A percentile compares a stretch with the other conserved stretches of the same genome.
These are phyloP conservation scores for Sarcocystis neurona DNA, from an alignment of 169 alveolate species.

Conservation along the genomic window DNA sequence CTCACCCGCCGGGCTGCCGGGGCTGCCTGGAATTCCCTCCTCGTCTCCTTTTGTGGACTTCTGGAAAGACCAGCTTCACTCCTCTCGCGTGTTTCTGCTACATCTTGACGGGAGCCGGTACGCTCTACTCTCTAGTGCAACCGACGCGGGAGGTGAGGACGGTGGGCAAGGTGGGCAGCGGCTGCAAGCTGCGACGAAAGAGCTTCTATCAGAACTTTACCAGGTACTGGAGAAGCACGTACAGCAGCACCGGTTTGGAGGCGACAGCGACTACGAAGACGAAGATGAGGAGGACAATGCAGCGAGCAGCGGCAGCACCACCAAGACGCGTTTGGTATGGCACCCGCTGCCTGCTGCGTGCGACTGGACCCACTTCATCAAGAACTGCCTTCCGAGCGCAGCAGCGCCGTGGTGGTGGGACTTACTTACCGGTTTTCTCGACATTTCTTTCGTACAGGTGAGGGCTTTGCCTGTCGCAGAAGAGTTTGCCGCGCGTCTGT, in stretches of 20 bases:
- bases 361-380: neutral
- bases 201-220: neutral
- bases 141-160: neutral
- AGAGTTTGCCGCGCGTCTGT: neutral
- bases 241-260: neutral
- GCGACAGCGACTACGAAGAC: neutral
- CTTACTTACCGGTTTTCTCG: neutral
- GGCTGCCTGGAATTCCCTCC: neutral
- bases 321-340: neutral
- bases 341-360: neutral
- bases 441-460: neutral
- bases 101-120: constrained; percentile 3
- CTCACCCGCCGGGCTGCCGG: neutral
- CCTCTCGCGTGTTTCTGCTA: neutral
- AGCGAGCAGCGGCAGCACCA: too few relatives aligned
- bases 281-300: too few relatives aligned
- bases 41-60: neutral
- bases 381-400: neutral
- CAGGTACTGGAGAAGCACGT: neutral
- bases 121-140: neutral
- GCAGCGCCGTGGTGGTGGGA: neutral
- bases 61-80: constrained; percentile 4
- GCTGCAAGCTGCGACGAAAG: neutral
- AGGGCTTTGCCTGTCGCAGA: neutral
- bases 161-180: neutral